Evolutionary conservation across 352 stramenopile species (phyloP).

Genomic region (Phytopythium vexans): DNA sequence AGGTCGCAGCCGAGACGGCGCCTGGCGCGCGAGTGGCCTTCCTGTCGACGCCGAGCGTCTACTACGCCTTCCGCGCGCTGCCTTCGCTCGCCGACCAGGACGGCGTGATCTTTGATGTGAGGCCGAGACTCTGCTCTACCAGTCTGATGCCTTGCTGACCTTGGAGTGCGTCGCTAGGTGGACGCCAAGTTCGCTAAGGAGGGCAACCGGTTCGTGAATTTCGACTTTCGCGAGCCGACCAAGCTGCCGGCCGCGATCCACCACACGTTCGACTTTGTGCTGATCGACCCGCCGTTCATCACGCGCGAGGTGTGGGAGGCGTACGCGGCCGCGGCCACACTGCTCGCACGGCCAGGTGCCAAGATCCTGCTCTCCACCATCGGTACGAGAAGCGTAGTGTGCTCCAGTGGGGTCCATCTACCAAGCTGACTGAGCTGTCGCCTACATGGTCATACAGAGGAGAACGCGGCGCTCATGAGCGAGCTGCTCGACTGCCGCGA

Average conservation of each 20-base stretch:
- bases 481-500: constrained; percentile 74
- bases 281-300: constrained; percentile 95
- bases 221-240: constrained; percentile 88
- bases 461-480: constrained; percentile 87
- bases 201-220: constrained; percentile 70
- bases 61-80: constrained; percentile 81
- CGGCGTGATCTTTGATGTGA: constrained; percentile 89
- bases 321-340: constrained; percentile 67
- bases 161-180: constrained; percentile 39
- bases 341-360: constrained; percentile 58
- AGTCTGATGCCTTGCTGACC: constrained; percentile 3
- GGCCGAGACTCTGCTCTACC: constrained; percentile 12
- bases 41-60: constrained; percentile 93
- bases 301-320: constrained; percentile 90
- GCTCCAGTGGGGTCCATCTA: background rate
- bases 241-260: constrained; percentile 50
- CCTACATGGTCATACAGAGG: constrained; percentile 34
- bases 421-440: background rate
- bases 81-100: constrained; percentile 16
- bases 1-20: constrained; percentile 56
- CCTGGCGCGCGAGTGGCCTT: constrained; percentile 72
- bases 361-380: constrained; percentile 91
- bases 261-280: constrained; percentile 86
- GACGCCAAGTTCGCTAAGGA: constrained; percentile 78
- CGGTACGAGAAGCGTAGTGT: constrained; percentile 29